Evolutionary conservation across 176 grass and related monocot species (phyloP).

Genomic region (Urochloa ruziziensis): DNA sequence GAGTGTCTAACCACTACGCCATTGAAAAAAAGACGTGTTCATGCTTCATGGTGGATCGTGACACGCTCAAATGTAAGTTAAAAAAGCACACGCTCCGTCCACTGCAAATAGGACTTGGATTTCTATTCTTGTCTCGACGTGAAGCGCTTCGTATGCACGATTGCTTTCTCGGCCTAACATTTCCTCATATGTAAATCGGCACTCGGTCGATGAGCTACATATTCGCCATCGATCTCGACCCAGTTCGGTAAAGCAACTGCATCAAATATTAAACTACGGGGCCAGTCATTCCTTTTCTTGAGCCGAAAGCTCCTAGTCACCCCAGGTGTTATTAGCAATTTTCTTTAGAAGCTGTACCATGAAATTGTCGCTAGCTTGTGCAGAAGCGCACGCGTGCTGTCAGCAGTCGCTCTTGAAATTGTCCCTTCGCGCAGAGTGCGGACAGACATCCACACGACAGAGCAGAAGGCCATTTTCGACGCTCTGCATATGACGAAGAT

Average conservation of each 20-base stretch:
- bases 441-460: too few relatives aligned
- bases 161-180: slow-evolving; percentile 26
- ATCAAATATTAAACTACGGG: background rate
- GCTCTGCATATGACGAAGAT: background rate
- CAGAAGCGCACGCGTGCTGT: background rate
- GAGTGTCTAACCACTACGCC: too few relatives aligned
- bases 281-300: too few relatives aligned
- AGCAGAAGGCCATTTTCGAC: background rate
- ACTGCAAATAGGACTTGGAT: background rate
- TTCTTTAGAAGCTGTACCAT: background rate
- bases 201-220: background rate
- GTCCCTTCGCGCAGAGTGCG: background rate
- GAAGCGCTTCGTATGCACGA: slow-evolving; percentile 22
- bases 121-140: background rate
- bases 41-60: background rate
- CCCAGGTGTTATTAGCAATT: too few relatives aligned
- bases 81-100: background rate
- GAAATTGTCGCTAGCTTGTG: background rate
- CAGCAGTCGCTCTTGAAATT: background rate
- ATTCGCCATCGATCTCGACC: background rate
- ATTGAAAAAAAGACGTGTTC: too few relatives aligned
- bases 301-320: too few relatives aligned
- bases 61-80: too few relatives aligned
- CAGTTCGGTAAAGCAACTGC: slow-evolving; percentile 23
- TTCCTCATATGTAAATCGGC: background rate